Percentiles rank a stretch among this genome's conserved stretches.
Conservation (phyloP, 306 rosid species). For the Quercus wislizeni region DNA sequence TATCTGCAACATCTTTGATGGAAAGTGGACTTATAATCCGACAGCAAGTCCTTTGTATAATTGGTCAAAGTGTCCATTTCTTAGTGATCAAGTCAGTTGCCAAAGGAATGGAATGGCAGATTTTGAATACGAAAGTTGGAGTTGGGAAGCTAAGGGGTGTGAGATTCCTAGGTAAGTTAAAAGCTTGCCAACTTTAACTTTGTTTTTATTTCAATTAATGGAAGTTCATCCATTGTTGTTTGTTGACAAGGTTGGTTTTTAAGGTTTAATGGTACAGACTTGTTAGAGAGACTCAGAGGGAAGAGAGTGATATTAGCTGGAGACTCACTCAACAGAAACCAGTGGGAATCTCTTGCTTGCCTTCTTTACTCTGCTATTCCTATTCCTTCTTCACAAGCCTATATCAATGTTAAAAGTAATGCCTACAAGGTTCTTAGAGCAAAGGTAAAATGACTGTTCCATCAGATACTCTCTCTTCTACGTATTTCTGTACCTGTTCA, state of each 20-base stretch:
- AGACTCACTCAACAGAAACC: slow-evolving; percentile 51
- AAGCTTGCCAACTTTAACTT: not conserved
- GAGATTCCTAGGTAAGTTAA: slow-evolving; percentile 32
- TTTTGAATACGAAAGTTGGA: slow-evolving; percentile 41
- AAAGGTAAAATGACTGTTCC: slow-evolving; percentile 17
- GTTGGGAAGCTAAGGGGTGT: slow-evolving; percentile 42
- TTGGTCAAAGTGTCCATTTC: slow-evolving; percentile 34
- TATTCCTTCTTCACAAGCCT: slow-evolving; percentile 27
- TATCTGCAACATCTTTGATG: slow-evolving; percentile 35
- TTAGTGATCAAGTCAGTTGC: slow-evolving; percentile 48
- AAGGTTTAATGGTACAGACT: slow-evolving; percentile 35
- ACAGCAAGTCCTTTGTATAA: slow-evolving; percentile 30
- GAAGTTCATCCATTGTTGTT: not conserved
- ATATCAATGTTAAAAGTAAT: slow-evolving; percentile 18
- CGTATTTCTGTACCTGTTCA: no score
- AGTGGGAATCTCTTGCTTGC: slow-evolving; percentile 52
- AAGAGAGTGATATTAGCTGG: slow-evolving; percentile 44
- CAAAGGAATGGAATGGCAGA: slow-evolving; percentile 44
- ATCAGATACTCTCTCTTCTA: no score
- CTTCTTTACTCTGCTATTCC: slow-evolving; percentile 33
- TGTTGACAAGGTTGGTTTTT: not conserved
- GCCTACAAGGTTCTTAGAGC: slow-evolving; percentile 32
- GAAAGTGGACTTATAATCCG: slow-evolving; percentile 42
- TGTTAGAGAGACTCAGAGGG: slow-evolving; percentile 44
- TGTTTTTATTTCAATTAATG: not conserved